Evolutionary conservation across 306 rosid species (phyloP).

Genomic region (Begonia fuchsioides): DNA sequence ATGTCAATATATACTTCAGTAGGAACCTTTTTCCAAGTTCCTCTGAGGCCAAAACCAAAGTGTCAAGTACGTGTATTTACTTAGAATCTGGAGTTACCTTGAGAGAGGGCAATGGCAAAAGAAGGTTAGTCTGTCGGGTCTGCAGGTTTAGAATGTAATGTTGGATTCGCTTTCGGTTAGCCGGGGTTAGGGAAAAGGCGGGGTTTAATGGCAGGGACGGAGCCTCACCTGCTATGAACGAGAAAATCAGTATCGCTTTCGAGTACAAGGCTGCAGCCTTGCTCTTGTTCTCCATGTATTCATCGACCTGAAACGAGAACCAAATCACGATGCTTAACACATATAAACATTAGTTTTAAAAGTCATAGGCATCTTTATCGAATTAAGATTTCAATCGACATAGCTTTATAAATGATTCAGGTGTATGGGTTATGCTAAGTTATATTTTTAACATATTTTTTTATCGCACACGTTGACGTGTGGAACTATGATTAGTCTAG

Average conservation of each 20-base stretch:
- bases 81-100: slow-evolving; percentile 16
- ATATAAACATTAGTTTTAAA: background rate
- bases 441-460: too few relatives aligned
- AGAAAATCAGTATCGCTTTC: slow-evolving; percentile 66
- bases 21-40: slow-evolving; percentile 11
- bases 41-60: slow-evolving; percentile 3
- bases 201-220: slow-evolving; percentile 55
- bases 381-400: too few relatives aligned
- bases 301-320: slow-evolving; percentile 48
- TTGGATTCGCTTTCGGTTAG: slow-evolving; percentile 46
- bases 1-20: slow-evolving; percentile 4
- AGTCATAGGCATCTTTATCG: too few relatives aligned
- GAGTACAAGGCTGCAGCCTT: slow-evolving; percentile 55
- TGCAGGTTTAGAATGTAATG: slow-evolving; percentile 44
- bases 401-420: too few relatives aligned
- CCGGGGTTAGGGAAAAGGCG: slow-evolving; percentile 41
- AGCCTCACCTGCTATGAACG: slow-evolving; percentile 70
- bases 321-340: slow-evolving; percentile 7
- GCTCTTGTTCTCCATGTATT: slow-evolving; percentile 42
- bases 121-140: slow-evolving; percentile 26
- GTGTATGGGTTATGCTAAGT: too few relatives aligned
- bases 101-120: slow-evolving; percentile 23
- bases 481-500: too few relatives aligned
- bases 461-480: too few relatives aligned
- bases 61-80: slow-evolving; percentile 19